These are phyloP conservation scores for Ogataea neopini DNA, from an alignment of 805 yeast genomes.

Conservation along the genomic window DNA sequence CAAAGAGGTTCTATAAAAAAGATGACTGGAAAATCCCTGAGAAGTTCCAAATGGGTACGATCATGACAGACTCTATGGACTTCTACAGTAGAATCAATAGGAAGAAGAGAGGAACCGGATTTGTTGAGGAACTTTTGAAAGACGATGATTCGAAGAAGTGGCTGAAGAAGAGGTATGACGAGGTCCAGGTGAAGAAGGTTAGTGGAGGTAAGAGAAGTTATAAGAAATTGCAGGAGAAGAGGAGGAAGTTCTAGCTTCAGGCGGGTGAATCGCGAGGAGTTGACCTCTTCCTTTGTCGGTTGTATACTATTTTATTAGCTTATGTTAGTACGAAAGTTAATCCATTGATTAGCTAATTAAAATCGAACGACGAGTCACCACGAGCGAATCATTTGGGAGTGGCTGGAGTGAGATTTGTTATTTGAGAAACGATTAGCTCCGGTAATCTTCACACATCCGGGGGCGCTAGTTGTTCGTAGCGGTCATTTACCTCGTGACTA, in stretches of 20 bases:
- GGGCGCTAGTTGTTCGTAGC: neutral
- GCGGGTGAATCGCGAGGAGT: too few relatives aligned
- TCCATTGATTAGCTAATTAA: too few relatives aligned
- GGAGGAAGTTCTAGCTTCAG: constrained; percentile 51
- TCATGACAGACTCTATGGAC: constrained; percentile 80
- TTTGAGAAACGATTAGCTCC: too few relatives aligned
- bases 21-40: constrained; percentile 60
- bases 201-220: constrained; percentile 70
- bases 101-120: constrained; percentile 72
- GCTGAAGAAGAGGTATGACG: constrained; percentile 81
- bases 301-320: too few relatives aligned
- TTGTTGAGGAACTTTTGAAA: constrained; percentile 79
- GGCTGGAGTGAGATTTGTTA: too few relatives aligned
- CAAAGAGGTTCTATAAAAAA: constrained; percentile 91
- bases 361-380: too few relatives aligned
- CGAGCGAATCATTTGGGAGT: too few relatives aligned
- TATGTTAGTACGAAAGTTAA: too few relatives aligned
- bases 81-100: constrained; percentile 68
- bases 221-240: constrained; percentile 61
- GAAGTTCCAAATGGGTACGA: constrained; percentile 84
- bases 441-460: too few relatives aligned
- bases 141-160: constrained; percentile 70
- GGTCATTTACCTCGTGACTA: neutral
- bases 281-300: too few relatives aligned
- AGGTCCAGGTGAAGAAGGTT: constrained; percentile 63